A percentile compares a stretch with the other conserved stretches of the same genome.
phyloP scores from a whole-genome alignment of 495 filamentous ascomycete species.

The Annulohypoxylon nitens region DNA sequence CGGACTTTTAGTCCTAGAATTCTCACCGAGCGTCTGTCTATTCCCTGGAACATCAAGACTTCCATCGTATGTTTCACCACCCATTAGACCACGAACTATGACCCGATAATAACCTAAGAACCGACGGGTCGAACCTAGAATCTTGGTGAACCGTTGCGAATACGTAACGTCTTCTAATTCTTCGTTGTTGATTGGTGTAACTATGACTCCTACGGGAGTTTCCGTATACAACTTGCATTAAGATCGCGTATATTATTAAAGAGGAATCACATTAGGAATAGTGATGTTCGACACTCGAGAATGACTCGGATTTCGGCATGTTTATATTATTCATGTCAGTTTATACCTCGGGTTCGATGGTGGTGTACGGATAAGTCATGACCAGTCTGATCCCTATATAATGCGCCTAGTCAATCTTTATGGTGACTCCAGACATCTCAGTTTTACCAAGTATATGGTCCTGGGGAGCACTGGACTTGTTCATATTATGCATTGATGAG shows the following conservation, averaged over 20 bases:
- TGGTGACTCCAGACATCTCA: background rate
- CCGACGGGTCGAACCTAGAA: slow-evolving; percentile 6
- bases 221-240: background rate
- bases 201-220: background rate
- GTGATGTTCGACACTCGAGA: background rate
- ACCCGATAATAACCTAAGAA: slow-evolving; percentile 6
- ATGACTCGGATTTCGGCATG: background rate
- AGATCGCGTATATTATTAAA: background rate
- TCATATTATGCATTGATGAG: background rate
- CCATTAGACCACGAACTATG: background rate
- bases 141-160: slow-evolving; percentile 1
- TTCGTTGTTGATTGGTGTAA: background rate
- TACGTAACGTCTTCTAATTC: background rate
- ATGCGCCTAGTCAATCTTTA: background rate
- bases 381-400: background rate
- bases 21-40: background rate
- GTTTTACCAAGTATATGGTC: too few species aligned
- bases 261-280: background rate
- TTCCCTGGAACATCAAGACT: background rate
- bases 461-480: background rate
- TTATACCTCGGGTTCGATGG: background rate
- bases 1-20: slow-evolving; percentile 4
- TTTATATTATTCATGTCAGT: background rate
- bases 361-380: background rate
- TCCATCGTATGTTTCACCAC: slow-evolving; percentile 8